phyloP scores from a whole-genome alignment of 2,329 filamentous ascomycete genomes.

The Tolypocladium tropicale region DNA sequence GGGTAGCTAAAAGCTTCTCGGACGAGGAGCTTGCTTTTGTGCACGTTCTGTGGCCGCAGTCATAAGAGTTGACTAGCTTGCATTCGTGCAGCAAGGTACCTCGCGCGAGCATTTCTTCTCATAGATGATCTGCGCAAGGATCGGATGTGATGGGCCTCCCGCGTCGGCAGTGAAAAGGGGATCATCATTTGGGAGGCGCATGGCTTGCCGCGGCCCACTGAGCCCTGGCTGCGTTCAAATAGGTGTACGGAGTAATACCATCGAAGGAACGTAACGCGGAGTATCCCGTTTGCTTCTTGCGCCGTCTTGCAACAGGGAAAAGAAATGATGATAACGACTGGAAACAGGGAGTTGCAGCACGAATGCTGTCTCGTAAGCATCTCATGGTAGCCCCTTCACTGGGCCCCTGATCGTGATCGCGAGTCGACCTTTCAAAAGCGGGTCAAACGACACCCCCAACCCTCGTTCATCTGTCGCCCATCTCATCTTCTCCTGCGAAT shows the following conservation, averaged over 20 bases:
- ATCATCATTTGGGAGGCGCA: slow-evolving; percentile 1
- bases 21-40: neutral
- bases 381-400: neutral
- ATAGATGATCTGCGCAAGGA: neutral
- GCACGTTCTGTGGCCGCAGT: neutral
- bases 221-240: neutral
- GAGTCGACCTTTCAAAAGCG: neutral
- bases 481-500: neutral
- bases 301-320: neutral
- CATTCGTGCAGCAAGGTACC: neutral
- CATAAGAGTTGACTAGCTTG: neutral
- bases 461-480: neutral
- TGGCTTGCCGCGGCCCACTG: slow-evolving; percentile 1
- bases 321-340: neutral
- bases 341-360: neutral
- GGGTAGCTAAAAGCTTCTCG: neutral
- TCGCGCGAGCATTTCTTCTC: neutral
- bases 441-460: neutral
- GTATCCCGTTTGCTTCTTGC: neutral
- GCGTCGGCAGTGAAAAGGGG: neutral
- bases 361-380: neutral
- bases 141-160: neutral
- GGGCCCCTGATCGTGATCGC: neutral
- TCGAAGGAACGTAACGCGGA: too few species aligned
- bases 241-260: neutral